These are phyloP conservation scores for Metarhizium sp. DNA, from an alignment of 2,329 filamentous ascomycete species.

Conservation along the genomic window DNA sequence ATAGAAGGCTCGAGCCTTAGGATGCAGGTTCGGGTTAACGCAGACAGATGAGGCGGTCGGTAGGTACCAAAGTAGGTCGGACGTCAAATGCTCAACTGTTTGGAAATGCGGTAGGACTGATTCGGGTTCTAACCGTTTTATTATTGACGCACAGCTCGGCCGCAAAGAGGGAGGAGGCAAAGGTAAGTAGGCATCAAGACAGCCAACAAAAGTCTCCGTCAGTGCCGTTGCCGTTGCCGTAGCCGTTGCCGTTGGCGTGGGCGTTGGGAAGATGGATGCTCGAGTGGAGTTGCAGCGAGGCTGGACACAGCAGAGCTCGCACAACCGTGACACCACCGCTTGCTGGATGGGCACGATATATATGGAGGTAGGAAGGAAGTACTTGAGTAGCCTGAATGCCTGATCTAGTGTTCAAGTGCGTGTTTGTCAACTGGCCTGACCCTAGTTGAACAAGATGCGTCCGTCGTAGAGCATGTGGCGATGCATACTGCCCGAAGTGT, in stretches of 20 bases:
- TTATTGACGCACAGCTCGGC: background rate
- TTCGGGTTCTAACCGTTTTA: background rate
- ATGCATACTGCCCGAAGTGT: background rate
- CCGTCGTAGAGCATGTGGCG: slow-evolving; percentile 2
- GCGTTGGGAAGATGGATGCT: background rate
- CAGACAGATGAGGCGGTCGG: background rate
- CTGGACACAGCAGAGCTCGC: background rate
- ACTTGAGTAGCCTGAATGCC: background rate
- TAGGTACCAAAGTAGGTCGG: background rate
- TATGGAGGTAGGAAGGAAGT: background rate
- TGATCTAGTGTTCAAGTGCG: background rate
- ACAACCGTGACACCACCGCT: background rate
- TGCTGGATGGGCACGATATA: background rate
- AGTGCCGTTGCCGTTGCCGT: too few species aligned
- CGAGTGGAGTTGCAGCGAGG: background rate
- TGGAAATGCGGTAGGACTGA: background rate
- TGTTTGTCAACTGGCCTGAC: background rate
- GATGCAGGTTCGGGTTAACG: background rate
- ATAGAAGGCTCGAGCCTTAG: background rate
- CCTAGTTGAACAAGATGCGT: background rate
- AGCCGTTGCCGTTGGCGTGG: background rate
- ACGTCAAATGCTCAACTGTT: background rate
- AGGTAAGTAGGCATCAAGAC: background rate
- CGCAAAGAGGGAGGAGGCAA: background rate
- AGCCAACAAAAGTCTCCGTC: background rate